Base-by-base conservation (phyloP, 2,329 filamentous ascomycete genomes). In the Cercospora sojina region DNA sequence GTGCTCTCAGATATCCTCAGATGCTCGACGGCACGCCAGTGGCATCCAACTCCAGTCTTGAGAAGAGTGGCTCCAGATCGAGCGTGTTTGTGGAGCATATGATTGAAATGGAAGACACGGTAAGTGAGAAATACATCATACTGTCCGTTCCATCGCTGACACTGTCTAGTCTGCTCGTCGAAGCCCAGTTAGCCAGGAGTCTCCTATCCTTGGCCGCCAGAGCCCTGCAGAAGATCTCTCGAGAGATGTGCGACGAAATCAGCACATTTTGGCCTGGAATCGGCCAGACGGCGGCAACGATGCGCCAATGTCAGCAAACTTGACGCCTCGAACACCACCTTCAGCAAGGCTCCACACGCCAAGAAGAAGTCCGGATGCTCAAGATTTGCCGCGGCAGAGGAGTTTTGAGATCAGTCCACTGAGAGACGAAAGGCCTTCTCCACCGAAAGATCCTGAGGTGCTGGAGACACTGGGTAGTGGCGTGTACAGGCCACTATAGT, bases 321-420 rank as follows among this genome's bases (percentile, higher is more conserved):
- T 71, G 60, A 68, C 56, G n/a, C 66, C 70, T 23, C 69, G 66
- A 31, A 70, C 59, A 27, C 70, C 67, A n/a, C 70, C 70, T 12
- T 59, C 62, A 3, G 67, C 64, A n/a, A 64, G 65, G 32, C 66
- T 27, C 29, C 38, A 18, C 27, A 35, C 61, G 29, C 7, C 66
- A 41, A 38, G 51, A 35, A 55, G 62, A 13, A 59, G 55, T 61
- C 61, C 61, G 5, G 56, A 60, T 31, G 23, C 38, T 9, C 49
- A 58, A 16, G 41, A 31, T 23, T 25, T 47, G n/a, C n/a, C 67
- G 9, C 38, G 63, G 23, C 61, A 64, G 31, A 64, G 64, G 23
- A 51, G 57, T 25, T 67, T 67, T 49, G 63, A 65, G 18, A 59
- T 70, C 25, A 69, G 69, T 41, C 69, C 69, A 9, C 20, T 66